Evolutionary conservation across 768 basidiomycete species (phyloP).

Genomic region (Termitomyces sp.): DNA sequence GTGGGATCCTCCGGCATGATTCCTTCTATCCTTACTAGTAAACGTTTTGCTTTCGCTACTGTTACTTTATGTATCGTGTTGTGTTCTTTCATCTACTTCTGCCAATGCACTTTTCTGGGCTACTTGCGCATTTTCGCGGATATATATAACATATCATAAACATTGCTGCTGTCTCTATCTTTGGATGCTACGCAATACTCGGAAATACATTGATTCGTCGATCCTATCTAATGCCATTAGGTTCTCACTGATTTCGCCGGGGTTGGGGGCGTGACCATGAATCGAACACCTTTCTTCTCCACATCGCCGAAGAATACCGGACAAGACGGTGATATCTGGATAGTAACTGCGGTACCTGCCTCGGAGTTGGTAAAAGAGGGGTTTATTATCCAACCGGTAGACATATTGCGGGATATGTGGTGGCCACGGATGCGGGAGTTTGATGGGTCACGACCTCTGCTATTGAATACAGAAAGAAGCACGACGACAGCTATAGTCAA

Average conservation of each 20-base stretch:
- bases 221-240: neutral
- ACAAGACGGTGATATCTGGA: constrained; percentile 23
- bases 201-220: neutral
- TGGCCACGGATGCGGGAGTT: neutral
- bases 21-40: neutral
- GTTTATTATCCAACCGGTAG: constrained; percentile 2
- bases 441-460: neutral
- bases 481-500: constrained; percentile 7
- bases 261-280: constrained; percentile 28
- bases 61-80: neutral
- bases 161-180: neutral
- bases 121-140: neutral
- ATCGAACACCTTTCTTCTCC: constrained; percentile 16
- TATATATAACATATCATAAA: constrained; percentile 6
- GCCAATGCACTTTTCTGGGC: neutral
- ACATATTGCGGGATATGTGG: neutral
- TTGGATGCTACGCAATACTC: neutral
- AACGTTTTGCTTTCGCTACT: neutral
- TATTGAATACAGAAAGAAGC: constrained; percentile 5
- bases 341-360: neutral
- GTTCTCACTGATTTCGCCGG: constrained; percentile 15
- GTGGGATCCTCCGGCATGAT: neutral
- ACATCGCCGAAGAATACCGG: constrained; percentile 22
- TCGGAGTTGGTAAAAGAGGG: constrained; percentile 4
- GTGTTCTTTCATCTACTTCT: neutral